Base-by-base conservation (phyloP, 1,284 basidiomycete genomes). In the Boletus semigastroideus region DNA sequence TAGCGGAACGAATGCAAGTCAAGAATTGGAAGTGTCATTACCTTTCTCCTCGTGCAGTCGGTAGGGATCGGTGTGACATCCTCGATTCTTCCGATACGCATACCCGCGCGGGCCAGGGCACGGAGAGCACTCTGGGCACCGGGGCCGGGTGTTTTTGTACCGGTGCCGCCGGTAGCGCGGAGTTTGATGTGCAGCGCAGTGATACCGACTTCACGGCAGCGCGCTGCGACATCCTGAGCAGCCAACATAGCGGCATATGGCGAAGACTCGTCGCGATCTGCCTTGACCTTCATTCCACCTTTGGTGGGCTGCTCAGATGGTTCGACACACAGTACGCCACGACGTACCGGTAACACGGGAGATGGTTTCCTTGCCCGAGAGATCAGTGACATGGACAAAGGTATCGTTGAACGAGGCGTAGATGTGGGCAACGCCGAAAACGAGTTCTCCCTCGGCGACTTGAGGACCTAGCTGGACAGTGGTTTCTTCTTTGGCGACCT, bases 271-370 rank as follows among this genome's bases (percentile, higher is more conserved):
- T 99, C 96, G 78, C 97, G 92, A 78, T 99, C 96, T 38, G 96
- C 97, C 83, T 99, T 99, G 80, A 99, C 96, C 82, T 99, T 99
- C 97, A 99, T 99, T 61, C 96, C 96, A 70, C 92, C 91, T 91
- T 57, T 48, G 46, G 2, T 25, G 36, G 19, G 17, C 1, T 10
- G 17, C n/a, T 54, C n/a, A 51, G 39, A 42, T 3, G 9, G 16
- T 34, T 25, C 1, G 13, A 39, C 25, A 2, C 13, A 4, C 6
- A 28, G 42, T 10, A 7, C 11, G 42, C 20, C 33, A 36, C 37
- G 22, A 78, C 81, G 64, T 58, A 90, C 94, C 95, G 62, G 96
- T 99, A 61, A 98, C 94, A 74, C 96, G 94, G 67, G 91, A 90
- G 78, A 99, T 93, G 71, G 96, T 99, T 83, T 99, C 96, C 82